A percentile compares a stretch with the other conserved stretches of the same genome.
Evolutionary conservation across 1,284 basidiomycete genomes (phyloP).

Genomic region (Singerocomus inundabilis): DNA sequence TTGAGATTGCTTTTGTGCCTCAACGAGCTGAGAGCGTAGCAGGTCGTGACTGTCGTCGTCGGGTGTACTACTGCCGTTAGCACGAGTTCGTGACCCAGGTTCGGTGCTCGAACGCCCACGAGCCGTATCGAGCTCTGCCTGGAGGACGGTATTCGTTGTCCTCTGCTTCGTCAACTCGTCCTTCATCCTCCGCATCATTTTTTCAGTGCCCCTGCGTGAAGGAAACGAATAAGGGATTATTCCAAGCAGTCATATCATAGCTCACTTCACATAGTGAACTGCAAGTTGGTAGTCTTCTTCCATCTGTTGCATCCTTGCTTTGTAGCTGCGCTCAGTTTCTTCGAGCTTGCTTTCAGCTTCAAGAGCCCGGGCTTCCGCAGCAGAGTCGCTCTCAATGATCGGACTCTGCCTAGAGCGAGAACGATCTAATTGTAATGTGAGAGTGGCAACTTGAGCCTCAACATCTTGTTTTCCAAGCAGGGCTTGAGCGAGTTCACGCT

Average conservation of each 20-base stretch:
- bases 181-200: conserved; percentile 98
- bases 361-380: conserved; percentile 56
- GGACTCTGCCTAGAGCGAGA: conserved; percentile 54
- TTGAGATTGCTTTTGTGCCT: conserved; percentile 71
- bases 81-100: conserved; percentile 55
- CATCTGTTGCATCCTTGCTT: conserved; percentile 76
- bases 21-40: conserved; percentile 64
- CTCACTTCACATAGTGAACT: conserved; percentile 89
- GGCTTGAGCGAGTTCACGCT: conserved; percentile 66
- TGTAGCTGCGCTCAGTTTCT: conserved; percentile 77
- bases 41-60: conserved; percentile 65
- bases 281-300: conserved; percentile 95
- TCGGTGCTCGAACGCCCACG: conserved; percentile 58
- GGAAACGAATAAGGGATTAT: conserved; percentile 25
- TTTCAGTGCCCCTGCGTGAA: conserved; percentile 85
- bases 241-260: conserved; percentile 20
- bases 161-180: conserved; percentile 92
- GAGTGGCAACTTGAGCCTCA: conserved; percentile 63
- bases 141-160: conserved; percentile 72
- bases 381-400: conserved; percentile 36
- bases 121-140: conserved; percentile 72
- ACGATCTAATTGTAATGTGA: conserved; percentile 69
- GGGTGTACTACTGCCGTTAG: conserved; percentile 82
- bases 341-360: conserved; percentile 75
- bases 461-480: conserved; percentile 68